Percentiles rank a stretch among this genome's conserved stretches.
Conservation (phyloP, 1,284 basidiomycete species). For the Pholiota adiposa region DNA sequence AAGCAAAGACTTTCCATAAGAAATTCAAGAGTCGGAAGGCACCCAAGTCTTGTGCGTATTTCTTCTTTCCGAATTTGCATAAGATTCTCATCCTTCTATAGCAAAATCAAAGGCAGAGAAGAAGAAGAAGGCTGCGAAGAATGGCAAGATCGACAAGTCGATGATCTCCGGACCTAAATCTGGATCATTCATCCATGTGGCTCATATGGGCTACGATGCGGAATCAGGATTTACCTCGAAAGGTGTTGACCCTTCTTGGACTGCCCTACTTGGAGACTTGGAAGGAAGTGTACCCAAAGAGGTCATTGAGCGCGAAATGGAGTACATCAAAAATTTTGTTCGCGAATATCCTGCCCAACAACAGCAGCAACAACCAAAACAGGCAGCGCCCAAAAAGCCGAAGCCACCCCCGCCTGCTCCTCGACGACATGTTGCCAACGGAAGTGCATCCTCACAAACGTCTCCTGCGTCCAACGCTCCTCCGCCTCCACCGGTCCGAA, state of each 20-base stretch:
- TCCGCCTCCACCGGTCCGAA: constrained; percentile 35
- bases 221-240: constrained; percentile 86
- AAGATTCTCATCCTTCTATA: constrained; percentile 20
- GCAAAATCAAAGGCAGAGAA: constrained; percentile 53
- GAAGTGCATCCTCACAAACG: constrained; percentile 33
- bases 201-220: constrained; percentile 93
- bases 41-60: constrained; percentile 43
- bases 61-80: neutral
- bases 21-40: constrained; percentile 80
- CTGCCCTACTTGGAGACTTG: constrained; percentile 75
- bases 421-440: constrained; percentile 33
- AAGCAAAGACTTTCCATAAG: constrained; percentile 90
- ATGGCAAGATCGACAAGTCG: constrained; percentile 86
- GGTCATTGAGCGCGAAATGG: constrained; percentile 78
- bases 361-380: constrained; percentile 42
- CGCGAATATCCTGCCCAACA: constrained; percentile 54
- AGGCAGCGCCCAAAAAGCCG: constrained; percentile 43
- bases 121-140: constrained; percentile 62
- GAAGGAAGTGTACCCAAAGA: constrained; percentile 74
- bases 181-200: constrained; percentile 88
- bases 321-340: constrained; percentile 90
- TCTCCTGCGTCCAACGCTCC: constrained; percentile 37
- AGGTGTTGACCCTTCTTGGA: constrained; percentile 95
- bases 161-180: constrained; percentile 85
- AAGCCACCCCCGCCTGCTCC: constrained; percentile 62